Conservation (phyloP, 1,139 yeast species). For the Hemisphaericaspora xylanilytica region DNA sequence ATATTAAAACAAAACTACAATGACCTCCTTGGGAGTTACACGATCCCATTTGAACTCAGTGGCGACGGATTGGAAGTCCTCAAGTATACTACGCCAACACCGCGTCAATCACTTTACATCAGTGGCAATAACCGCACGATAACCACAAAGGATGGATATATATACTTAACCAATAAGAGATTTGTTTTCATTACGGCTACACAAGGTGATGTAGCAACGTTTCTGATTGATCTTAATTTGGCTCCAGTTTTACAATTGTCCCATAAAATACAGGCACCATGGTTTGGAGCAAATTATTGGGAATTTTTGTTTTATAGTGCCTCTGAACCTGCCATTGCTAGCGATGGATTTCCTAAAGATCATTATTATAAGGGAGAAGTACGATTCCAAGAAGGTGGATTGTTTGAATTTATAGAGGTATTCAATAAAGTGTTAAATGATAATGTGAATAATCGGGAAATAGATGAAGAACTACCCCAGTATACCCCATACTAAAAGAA, state of each 20-base stretch:
- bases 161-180: conserved; percentile 38
- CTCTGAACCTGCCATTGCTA: conserved; percentile 24
- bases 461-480: conserved; percentile 46
- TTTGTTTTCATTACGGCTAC: conserved; percentile 36
- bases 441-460: conserved; percentile 33
- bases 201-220: conserved; percentile 40
- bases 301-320: conserved; percentile 40
- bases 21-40: conserved; percentile 15
- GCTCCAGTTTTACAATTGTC: conserved; percentile 26
- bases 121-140: too few relatives aligned
- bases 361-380: conserved; percentile 39
- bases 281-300: conserved; percentile 58
- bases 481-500: conserved; percentile 28
- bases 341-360: conserved; percentile 45
- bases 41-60: conserved; percentile 24
- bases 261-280: conserved; percentile 46
- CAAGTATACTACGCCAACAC: conserved; percentile 19
- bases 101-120: conserved; percentile 22
- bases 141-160: conserved; percentile 33
- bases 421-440: conserved; percentile 31
- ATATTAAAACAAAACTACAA: conserved; percentile 22
- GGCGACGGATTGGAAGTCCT: conserved; percentile 20
- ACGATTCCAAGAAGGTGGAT: conserved; percentile 49
- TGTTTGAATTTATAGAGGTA: conserved; percentile 34
- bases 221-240: conserved; percentile 29